A percentile compares a stretch with the other conserved stretches of the same genome.
These are phyloP conservation scores for Leptodontidium sp. DNA, from an alignment of 2,329 filamentous ascomycete genomes.

Conservation along the genomic window DNA sequence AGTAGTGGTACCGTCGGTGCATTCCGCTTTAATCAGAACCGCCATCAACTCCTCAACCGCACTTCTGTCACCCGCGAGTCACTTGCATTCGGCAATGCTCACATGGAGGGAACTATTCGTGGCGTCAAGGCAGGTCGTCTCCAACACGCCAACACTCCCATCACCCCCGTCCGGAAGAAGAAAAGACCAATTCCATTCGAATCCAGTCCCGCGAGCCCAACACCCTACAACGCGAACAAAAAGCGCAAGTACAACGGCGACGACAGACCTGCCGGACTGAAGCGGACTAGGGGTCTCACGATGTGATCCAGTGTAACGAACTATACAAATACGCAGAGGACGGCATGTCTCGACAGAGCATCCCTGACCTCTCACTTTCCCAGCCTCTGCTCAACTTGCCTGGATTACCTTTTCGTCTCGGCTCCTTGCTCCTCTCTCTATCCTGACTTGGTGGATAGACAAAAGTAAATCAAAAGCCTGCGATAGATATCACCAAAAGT, in stretches of 20 bases:
- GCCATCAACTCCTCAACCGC: conserved; percentile 57
- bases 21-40: conserved; percentile 73
- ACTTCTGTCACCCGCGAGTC: conserved; percentile 69
- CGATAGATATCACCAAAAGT: background rate
- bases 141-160: conserved; percentile 70
- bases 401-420: background rate
- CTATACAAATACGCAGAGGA: conserved; percentile 20
- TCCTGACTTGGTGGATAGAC: conserved; percentile 7
- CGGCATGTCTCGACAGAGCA: conserved; percentile 21
- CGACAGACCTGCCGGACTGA: conserved; percentile 34
- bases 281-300: conserved; percentile 41
- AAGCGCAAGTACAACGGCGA: conserved; percentile 45
- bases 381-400: background rate
- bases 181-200: conserved; percentile 24
- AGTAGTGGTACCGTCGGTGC: conserved; percentile 76
- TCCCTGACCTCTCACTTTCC: conserved; percentile 20
- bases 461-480: background rate
- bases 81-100: conserved; percentile 66
- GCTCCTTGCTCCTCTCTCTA: background rate
- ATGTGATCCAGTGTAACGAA: background rate
- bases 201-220: conserved; percentile 42
- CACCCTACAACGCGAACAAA: conserved; percentile 33
- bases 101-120: conserved; percentile 66
- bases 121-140: conserved; percentile 73
- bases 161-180: conserved; percentile 69